These are phyloP conservation scores for Mycogone perniciosa DNA, from an alignment of 2,329 filamentous ascomycete genomes.

Conservation along the genomic window DNA sequence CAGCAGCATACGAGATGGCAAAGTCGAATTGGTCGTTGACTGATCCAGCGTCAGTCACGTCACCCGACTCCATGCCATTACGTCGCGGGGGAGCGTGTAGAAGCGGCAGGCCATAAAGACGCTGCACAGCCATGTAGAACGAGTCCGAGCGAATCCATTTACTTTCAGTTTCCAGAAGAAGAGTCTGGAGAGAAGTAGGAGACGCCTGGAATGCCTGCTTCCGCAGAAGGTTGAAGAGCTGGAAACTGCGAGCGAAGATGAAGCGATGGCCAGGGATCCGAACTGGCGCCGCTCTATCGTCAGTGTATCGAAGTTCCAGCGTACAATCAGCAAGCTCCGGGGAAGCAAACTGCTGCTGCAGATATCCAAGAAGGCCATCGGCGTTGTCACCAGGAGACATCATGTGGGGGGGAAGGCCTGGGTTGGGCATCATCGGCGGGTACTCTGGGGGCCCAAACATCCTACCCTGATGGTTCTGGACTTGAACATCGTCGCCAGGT, in stretches of 20 bases:
- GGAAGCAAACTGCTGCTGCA: slow-evolving; percentile 31
- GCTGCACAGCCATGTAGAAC: slow-evolving; percentile 52
- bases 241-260: slow-evolving; percentile 46
- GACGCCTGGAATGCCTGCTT: slow-evolving; percentile 26
- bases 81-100: slow-evolving; percentile 31
- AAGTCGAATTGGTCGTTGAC: slow-evolving; percentile 43
- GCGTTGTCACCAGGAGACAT: slow-evolving; percentile 23
- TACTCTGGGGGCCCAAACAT: slow-evolving; percentile 27
- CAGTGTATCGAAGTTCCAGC: slow-evolving; percentile 39
- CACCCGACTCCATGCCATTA: slow-evolving; percentile 21
- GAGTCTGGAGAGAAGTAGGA: slow-evolving; percentile 20
- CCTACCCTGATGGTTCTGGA: slow-evolving; percentile 23
- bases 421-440: slow-evolving; percentile 28
- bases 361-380: slow-evolving; percentile 34
- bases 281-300: slow-evolving; percentile 33
- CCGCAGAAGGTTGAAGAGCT: slow-evolving; percentile 22
- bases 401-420: slow-evolving; percentile 22
- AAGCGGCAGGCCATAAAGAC: slow-evolving; percentile 50
- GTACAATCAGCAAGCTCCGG: slow-evolving; percentile 37
- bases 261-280: slow-evolving; percentile 49
- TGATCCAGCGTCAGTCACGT: slow-evolving; percentile 33
- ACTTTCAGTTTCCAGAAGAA: slow-evolving; percentile 43
- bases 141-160: slow-evolving; percentile 49
- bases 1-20: slow-evolving; percentile 58
- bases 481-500: slow-evolving; percentile 25